phyloP scores from a whole-genome alignment of 257 asterid species.

The Jaltomata sinuosa region DNA sequence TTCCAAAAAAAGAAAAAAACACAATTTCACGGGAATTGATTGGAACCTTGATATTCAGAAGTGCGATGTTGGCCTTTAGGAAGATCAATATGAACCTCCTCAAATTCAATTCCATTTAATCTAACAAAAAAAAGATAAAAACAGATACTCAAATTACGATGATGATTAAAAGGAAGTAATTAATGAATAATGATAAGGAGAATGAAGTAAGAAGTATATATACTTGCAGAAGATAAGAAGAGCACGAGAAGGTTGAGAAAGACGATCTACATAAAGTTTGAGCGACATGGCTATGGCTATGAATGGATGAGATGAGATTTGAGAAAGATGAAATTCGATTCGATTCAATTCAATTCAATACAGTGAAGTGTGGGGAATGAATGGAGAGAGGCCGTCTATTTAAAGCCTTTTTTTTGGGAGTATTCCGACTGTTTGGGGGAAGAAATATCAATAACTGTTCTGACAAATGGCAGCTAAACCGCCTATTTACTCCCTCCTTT shows the following conservation, averaged over 20 bases:
- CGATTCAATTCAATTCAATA: background rate
- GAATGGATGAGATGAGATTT: background rate
- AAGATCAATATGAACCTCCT: constrained; percentile 57
- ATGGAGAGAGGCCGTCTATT: background rate
- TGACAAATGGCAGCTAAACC: background rate
- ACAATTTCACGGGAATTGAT: background rate
- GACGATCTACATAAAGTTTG: constrained; percentile 67
- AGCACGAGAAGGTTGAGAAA: constrained; percentile 94
- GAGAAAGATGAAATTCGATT: background rate
- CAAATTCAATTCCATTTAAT: constrained; percentile 72
- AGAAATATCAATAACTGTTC: background rate
- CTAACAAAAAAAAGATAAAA: constrained; percentile 9
- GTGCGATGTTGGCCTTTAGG: constrained; percentile 49
- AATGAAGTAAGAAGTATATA: constrained; percentile 6
- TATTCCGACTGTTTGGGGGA: background rate
- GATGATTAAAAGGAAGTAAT: background rate
- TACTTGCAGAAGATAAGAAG: constrained; percentile 90
- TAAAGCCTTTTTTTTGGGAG: background rate
- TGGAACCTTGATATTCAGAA: constrained; percentile 63
- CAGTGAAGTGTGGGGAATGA: background rate
- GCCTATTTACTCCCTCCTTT: too few relatives aligned
- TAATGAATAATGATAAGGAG: background rate
- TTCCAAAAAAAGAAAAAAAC: background rate
- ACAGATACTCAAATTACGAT: background rate
- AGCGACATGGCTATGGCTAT: constrained; percentile 26